These are phyloP conservation scores for Parastagonospora nodorum DNA, from an alignment of 2,329 filamentous ascomycete species.

Conservation along the genomic window DNA sequence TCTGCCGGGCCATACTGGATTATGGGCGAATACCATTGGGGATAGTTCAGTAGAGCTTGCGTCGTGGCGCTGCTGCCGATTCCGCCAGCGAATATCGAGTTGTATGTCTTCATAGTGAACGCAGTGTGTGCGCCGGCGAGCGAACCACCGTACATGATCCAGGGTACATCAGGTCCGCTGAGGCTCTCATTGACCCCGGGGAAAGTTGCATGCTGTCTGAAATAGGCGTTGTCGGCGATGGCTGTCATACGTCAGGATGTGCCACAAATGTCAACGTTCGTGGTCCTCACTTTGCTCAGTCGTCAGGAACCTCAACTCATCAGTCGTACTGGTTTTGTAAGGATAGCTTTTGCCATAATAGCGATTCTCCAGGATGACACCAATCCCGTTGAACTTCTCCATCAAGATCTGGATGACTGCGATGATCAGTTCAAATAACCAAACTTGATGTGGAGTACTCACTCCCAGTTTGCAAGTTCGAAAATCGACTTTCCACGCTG, in stretches of 20 bases:
- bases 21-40: slow-evolving; percentile 58
- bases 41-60: slow-evolving; percentile 51
- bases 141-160: slow-evolving; percentile 54
- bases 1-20: slow-evolving; percentile 57
- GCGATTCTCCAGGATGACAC: slow-evolving; percentile 60
- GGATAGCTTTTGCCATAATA: slow-evolving; percentile 59
- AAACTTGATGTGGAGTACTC: slow-evolving; percentile 10
- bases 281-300: slow-evolving; percentile 52
- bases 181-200: slow-evolving; percentile 51
- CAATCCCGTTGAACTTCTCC: slow-evolving; percentile 59
- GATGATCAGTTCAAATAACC: slow-evolving; percentile 10
- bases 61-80: slow-evolving; percentile 56
- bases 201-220: slow-evolving; percentile 55
- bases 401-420: slow-evolving; percentile 59
- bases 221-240: slow-evolving; percentile 59
- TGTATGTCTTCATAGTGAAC: slow-evolving; percentile 55
- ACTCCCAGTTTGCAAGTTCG: slow-evolving; percentile 50
- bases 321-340: slow-evolving; percentile 54
- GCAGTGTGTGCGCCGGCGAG: slow-evolving; percentile 52
- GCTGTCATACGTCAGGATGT: slow-evolving; percentile 21
- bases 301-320: slow-evolving; percentile 56
- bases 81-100: slow-evolving; percentile 54
- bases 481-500: slow-evolving; percentile 45
- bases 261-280: background rate
- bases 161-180: slow-evolving; percentile 52